A percentile compares a stretch with the other conserved stretches of the same genome.
These are phyloP conservation scores for Linum usitatissimum DNA, from an alignment of 345 rosid genomes.

Conservation along the genomic window DNA sequence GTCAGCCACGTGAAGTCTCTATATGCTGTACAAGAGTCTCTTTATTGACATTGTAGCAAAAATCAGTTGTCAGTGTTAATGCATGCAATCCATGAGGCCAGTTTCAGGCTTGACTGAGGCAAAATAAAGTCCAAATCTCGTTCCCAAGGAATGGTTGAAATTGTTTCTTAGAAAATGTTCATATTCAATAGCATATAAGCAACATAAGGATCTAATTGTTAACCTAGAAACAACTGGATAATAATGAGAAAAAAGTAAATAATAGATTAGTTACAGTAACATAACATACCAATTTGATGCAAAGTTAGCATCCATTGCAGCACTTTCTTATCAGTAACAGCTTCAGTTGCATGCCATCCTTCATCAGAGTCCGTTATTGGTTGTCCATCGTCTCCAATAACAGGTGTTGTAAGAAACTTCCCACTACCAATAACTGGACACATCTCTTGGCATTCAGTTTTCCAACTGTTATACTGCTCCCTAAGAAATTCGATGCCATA, in stretches of 20 bases:
- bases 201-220: not conserved
- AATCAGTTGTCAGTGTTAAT: too few relatives aligned
- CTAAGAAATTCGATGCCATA: conserved; percentile 27
- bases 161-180: not conserved
- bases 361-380: conserved; percentile 32
- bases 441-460: conserved; percentile 68
- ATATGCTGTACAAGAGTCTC: too few relatives aligned
- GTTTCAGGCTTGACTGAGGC: too few relatives aligned
- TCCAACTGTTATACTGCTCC: conserved; percentile 68
- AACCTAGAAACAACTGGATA: not conserved
- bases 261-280: conserved; percentile 3
- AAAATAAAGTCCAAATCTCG: too few relatives aligned
- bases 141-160: too few relatives aligned
- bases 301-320: conserved; percentile 70
- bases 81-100: too few relatives aligned
- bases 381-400: conserved; percentile 52
- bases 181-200: not conserved
- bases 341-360: conserved; percentile 26
- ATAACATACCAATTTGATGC: conserved; percentile 76
- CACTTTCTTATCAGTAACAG: conserved; percentile 50
- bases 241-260: not conserved
- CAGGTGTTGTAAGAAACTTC: conserved; percentile 44
- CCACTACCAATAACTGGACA: conserved; percentile 83
- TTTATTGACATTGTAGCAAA: too few relatives aligned
- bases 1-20: too few relatives aligned